Evolutionary conservation across 768 basidiomycete genomes (phyloP), one percentile per base, ranked within the genome.

Genomic region (Boletus bicolor): DNA sequence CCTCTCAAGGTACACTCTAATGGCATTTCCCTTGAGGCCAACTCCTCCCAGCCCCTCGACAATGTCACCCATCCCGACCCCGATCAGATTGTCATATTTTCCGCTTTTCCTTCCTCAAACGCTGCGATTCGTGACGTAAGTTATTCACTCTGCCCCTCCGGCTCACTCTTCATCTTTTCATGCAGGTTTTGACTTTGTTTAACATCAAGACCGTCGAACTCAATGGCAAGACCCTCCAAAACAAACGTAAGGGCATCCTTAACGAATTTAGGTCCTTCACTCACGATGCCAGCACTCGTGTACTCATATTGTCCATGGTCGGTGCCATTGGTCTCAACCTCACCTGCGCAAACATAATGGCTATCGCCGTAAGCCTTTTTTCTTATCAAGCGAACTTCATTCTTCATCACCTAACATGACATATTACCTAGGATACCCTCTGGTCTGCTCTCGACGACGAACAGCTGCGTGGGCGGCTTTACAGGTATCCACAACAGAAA

Each of bases 401-500:
- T 19, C 19, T 19, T 19, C 19, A 19, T 19, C 19, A 19, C 19
- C 19, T 19, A 19, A 19, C 19, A 19, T 19, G 19, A 19, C 19
- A 19, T 19, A 19, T 19, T 19, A 19, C 19, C 19, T 19, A 19
- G 19, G 19, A 19, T 19, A 19, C 19, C 19, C 19, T 19, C 19
- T 19, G 57, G 57, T 56, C 54, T 0, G 44, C 54, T 1, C 17
- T 56, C 0, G 62, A 67, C 0, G 65, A 69, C 19, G 42, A 48
- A 19, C 68, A 69, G 42, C 44, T 68, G 5, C 47, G 37, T 0
- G 68, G 66, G 0, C 41, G 57, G 0, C 49, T 69, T 1, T 62
- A 53, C 28, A 38, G 60, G 0, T 54, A 24, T 5, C 59, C 59
- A 0, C 65, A 69, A 17, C 36, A 42, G 3, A 68, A 68, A 32